These are phyloP conservation scores for Boletus pseudopeckii DNA, from an alignment of 768 basidiomycete genomes.

Conservation along the genomic window DNA sequence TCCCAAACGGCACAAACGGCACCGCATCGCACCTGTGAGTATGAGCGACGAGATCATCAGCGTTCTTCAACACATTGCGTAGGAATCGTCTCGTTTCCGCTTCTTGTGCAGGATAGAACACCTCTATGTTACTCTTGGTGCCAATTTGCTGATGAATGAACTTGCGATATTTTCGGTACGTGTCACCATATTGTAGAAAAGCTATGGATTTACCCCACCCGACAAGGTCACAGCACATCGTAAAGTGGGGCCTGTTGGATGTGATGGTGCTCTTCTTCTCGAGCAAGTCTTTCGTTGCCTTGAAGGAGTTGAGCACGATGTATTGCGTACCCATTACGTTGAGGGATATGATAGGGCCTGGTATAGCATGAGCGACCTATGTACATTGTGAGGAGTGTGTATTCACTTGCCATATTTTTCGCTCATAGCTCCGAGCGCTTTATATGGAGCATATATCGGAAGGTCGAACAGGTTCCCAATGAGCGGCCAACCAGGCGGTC, in stretches of 20 bases:
- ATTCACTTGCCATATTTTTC: conserved; percentile 43
- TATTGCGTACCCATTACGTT: conserved; percentile 41
- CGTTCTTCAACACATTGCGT: neutral
- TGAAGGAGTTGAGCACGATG: conserved; percentile 46
- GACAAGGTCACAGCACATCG: conserved; percentile 20
- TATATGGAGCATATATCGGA: conserved; percentile 48
- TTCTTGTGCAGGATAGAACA: conserved; percentile 2
- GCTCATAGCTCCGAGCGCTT: conserved; percentile 39
- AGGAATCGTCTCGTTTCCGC: conserved; percentile 1
- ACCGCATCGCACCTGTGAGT: neutral
- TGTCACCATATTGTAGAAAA: conserved; percentile 10
- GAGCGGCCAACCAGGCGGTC: conserved; percentile 32
- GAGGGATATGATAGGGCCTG: conserved; percentile 9
- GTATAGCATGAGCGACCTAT: conserved; percentile 6
- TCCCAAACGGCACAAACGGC: neutral
- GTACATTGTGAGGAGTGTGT: neutral
- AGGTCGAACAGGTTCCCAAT: conserved; percentile 56
- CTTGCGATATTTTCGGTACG: conserved; percentile 5
- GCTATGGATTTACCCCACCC: conserved; percentile 1
- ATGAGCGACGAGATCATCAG: conserved; percentile 2
- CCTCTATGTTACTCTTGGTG: conserved; percentile 2
- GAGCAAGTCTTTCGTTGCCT: conserved; percentile 24
- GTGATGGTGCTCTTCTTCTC: conserved; percentile 7
- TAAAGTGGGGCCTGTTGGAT: conserved; percentile 6
- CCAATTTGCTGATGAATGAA: conserved; percentile 8